Evolutionary conservation across 1,284 basidiomycete species (phyloP).

Genomic region (Boletellus sp.): DNA sequence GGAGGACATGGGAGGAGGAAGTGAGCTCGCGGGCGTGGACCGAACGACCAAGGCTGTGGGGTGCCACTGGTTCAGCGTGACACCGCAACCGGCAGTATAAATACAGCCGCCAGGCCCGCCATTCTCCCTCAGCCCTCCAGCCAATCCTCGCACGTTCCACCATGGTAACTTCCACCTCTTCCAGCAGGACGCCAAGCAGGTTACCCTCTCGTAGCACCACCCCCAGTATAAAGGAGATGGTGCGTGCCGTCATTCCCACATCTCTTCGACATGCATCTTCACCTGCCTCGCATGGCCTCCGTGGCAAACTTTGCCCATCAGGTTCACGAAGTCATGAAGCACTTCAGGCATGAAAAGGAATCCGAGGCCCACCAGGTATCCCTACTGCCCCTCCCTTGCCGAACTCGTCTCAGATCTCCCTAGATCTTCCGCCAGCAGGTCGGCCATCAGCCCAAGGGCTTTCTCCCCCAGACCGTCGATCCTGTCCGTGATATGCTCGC

Average conservation of each 20-base stretch:
- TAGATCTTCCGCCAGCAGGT: slow-evolving; percentile 69
- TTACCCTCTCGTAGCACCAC: slow-evolving; percentile 35
- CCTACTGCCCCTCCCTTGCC: neutral
- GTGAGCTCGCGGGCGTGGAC: too few species aligned
- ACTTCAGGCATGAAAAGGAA: slow-evolving; percentile 68
- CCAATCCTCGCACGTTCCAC: slow-evolving; percentile 12
- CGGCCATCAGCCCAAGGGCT: slow-evolving; percentile 62
- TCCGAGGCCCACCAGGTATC: slow-evolving; percentile 80
- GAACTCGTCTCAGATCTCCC: slow-evolving; percentile 1
- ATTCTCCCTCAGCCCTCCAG: slow-evolving; percentile 10
- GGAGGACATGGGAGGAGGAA: slow-evolving; percentile 14
- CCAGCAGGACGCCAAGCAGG: slow-evolving; percentile 30
- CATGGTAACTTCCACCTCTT: slow-evolving; percentile 19
- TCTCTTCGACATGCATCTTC: slow-evolving; percentile 28
- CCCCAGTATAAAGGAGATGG: slow-evolving; percentile 40
- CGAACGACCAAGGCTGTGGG: too few species aligned
- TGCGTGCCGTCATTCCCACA: slow-evolving; percentile 13
- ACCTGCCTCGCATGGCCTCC: slow-evolving; percentile 25
- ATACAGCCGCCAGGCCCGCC: slow-evolving; percentile 11
- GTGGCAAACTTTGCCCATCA: slow-evolving; percentile 34
- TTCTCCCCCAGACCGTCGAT: slow-evolving; percentile 65
- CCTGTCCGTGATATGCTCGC: slow-evolving; percentile 42
- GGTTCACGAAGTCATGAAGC: slow-evolving; percentile 55
- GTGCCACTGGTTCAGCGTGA: too few species aligned
- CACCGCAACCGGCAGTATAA: slow-evolving; percentile 14